Base-by-base conservation (phyloP, 768 basidiomycete genomes). In the Auricularia sp. region DNA sequence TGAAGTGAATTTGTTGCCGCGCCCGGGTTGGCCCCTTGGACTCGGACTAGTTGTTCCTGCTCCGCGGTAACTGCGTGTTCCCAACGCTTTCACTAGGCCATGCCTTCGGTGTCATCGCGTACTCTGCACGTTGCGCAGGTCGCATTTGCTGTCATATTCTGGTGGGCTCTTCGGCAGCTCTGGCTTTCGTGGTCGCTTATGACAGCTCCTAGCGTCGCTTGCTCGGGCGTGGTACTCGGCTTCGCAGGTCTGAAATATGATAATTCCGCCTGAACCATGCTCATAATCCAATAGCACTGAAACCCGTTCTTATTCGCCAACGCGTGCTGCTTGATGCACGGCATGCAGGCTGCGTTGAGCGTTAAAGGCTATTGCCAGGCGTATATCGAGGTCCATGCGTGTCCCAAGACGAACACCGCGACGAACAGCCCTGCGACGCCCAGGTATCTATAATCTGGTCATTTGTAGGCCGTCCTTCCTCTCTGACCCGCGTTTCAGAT, bases 181-280 rank as follows among this genome's bases (percentile, higher is more conserved):
- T 24, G 24, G 24, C 24, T 24, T 24, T 24, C 24, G 24, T 24
- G 24, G 24, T 24, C 24, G 24, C 24, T 24, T 24, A 24, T 24
- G 24, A 24, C 24, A 39, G 13, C 7, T 39, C 18, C 47, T 51
- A 29, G 56, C 24, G 56, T 59, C 56, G 24, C 56, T 14, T 59
- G 56, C 34, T 21, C 73, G 36, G 75, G 75, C 3, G 70, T 76
- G 8, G 71, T 75, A 51, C 75, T 76, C 66, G 75, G 75, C 64
- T 70, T 62, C 59, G 71, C 71, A 45, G 37, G 37, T 39, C 13
- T 39, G 37, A 7, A 39, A 6, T 39, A 6, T 39, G 7, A 7
- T 13, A 39, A 13, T 13, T 7, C 13, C 37, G 6, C 37, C 6
- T 6, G 13, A 24, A 39, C 37, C 37, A 6, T 13, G 13, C 13